A percentile compares a stretch with the other conserved stretches of the same genome.
These are phyloP conservation scores for Parascedosporium putredinis DNA, from an alignment of 2,329 filamentous ascomycete species.

Conservation along the genomic window DNA sequence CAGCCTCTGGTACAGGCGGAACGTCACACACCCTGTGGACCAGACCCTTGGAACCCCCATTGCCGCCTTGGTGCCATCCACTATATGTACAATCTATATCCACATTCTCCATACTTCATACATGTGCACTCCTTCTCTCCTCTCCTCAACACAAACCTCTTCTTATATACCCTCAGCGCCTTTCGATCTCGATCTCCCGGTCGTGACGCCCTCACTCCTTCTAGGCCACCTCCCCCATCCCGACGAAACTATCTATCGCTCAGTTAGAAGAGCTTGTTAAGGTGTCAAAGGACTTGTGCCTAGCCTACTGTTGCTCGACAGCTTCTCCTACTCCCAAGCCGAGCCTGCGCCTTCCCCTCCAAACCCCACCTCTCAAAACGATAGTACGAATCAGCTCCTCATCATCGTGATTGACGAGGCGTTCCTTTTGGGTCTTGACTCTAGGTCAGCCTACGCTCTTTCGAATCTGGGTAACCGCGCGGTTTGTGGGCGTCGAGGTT, in stretches of 20 bases:
- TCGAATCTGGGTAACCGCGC: background rate
- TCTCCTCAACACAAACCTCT: background rate
- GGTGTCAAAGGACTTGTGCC: no score
- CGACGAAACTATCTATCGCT: no score
- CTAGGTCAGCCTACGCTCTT: no score
- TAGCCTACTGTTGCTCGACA: no score
- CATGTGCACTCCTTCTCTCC: background rate
- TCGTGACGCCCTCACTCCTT: background rate
- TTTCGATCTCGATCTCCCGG: background rate
- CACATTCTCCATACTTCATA: slow-evolving; percentile 4
- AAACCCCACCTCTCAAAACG: no score
- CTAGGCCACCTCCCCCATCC: no score
- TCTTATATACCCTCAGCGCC: slow-evolving; percentile 2
- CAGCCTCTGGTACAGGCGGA: slow-evolving; percentile 1
- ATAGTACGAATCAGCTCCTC: no score
- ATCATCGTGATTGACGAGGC: no score
- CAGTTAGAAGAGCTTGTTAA: no score
- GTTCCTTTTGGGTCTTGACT: no score
- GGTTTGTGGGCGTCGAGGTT: background rate
- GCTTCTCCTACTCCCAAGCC: no score
- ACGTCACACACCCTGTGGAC: slow-evolving; percentile 8
- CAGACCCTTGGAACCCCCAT: slow-evolving; percentile 4
- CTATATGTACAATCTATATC: slow-evolving; percentile 5
- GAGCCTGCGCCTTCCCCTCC: no score
- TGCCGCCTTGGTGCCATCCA: background rate